Evolutionary conservation across 768 basidiomycete genomes (phyloP), one percentile per base, ranked within the genome.

Genomic region (Pulveroboletus sp.): DNA sequence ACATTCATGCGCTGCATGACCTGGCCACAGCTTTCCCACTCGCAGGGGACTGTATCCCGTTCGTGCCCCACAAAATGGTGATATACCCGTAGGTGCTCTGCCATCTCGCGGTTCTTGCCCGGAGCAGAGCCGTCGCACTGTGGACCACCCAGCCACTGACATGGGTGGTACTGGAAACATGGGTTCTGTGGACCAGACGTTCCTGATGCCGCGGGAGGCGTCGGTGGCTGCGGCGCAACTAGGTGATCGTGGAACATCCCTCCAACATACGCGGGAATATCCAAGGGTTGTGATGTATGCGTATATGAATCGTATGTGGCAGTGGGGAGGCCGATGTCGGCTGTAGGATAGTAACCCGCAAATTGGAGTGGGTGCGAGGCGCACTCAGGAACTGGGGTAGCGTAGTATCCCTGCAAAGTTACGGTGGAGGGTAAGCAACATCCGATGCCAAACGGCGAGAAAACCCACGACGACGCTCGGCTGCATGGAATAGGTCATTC

Each of bases 51-150:
- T 0, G 25, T 19, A 14, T 65, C 64, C 23, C 64, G 52, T 24
- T 65, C 64, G 42, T 64, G 65, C 10, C 64, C 64, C 16, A 62
- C 16, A 3, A 65, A 66, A 5, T 32, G 35, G 35, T 65, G 64
- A 4, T 14, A 43, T 0, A 33, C 42, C 2, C 64, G 53, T 6
- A 65, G 41, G 29, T 65, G 64, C 14, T 65, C 64, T 2, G 55
- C 59, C 64, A 65, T 65, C 21, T 65, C 64, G n/a, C 64, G 57
- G 40, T 66, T 65, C 27, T 40, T 64, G 4, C 64, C 64, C 1
- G 64, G 64, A 32, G 59, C 64, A 6, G 19, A 29, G 27, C 59
- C 64, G 21, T 55, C 33, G 46, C 64, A 65, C 10, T 0, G 47
- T 16, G 62, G 54, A 29, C 59, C 62, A 10, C 57, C 29, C 39